These are phyloP conservation scores for Pichia norvegensis DNA, from an alignment of 1,139 yeast species.

Conservation along the genomic window DNA sequence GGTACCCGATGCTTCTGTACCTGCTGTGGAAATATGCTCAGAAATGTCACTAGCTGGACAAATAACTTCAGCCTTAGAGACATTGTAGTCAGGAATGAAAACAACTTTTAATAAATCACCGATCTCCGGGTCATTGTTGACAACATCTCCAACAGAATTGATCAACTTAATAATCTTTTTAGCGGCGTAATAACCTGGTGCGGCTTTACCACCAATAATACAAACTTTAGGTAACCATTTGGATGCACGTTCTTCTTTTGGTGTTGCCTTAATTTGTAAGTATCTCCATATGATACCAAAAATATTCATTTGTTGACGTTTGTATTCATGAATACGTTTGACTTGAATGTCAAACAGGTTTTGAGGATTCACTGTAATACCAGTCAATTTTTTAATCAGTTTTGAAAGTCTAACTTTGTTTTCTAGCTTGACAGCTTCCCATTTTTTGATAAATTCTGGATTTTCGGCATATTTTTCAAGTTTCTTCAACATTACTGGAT, in stretches of 20 bases:
- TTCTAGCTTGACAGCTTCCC: slow-evolving; percentile 64
- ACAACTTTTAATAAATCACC: slow-evolving; percentile 76
- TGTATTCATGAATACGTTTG: slow-evolving; percentile 91
- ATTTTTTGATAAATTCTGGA: slow-evolving; percentile 53
- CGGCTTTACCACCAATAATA: slow-evolving; percentile 90
- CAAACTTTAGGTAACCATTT: slow-evolving; percentile 70
- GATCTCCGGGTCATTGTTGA: slow-evolving; percentile 69
- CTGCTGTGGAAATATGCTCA: slow-evolving; percentile 96
- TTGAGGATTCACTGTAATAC: slow-evolving; percentile 61
- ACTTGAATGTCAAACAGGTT: slow-evolving; percentile 88
- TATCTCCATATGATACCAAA: slow-evolving; percentile 85
- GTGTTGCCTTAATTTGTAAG: slow-evolving; percentile 61
- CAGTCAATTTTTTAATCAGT: slow-evolving; percentile 60
- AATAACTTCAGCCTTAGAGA: slow-evolving; percentile 87
- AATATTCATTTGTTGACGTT: slow-evolving; percentile 89
- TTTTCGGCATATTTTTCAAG: slow-evolving; percentile 66
- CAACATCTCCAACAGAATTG: slow-evolving; percentile 71
- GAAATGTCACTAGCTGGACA: slow-evolving; percentile 86
- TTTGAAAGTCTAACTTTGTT: slow-evolving; percentile 68
- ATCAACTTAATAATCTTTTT: slow-evolving; percentile 81
- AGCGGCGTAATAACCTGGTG: slow-evolving; percentile 96
- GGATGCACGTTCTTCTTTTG: slow-evolving; percentile 55
- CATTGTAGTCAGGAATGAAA: slow-evolving; percentile 87
- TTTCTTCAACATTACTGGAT: slow-evolving; percentile 60
- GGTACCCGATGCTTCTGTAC: slow-evolving; percentile 95